Percentiles rank a stretch among this genome's conserved stretches.
These are phyloP conservation scores for Populus ilicifolia DNA, from an alignment of 345 rosid genomes.

Conservation along the genomic window DNA sequence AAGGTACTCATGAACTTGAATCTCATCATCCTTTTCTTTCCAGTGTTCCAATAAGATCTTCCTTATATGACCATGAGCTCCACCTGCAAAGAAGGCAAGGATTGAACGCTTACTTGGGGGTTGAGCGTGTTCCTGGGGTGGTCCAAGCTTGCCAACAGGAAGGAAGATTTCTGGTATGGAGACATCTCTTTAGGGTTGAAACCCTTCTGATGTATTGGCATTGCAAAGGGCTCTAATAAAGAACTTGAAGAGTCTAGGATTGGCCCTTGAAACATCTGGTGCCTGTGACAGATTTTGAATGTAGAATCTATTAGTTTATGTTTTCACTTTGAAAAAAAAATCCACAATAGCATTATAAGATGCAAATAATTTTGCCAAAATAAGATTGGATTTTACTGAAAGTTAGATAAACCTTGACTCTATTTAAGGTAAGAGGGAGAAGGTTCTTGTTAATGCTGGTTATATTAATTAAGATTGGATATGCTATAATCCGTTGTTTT, in stretches of 20 bases:
- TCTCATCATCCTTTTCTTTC: constrained; percentile 56
- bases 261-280: constrained; percentile 45
- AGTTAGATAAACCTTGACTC: too few species aligned
- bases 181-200: constrained; percentile 55
- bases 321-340: too few species aligned
- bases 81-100: constrained; percentile 68
- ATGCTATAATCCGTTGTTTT: too few species aligned
- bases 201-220: constrained; percentile 73
- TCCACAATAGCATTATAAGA: too few species aligned
- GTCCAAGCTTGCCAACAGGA: constrained; percentile 20
- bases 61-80: constrained; percentile 55
- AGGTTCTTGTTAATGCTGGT: too few species aligned
- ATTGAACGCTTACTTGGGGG: constrained; percentile 36
- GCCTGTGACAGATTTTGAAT: constrained; percentile 36
- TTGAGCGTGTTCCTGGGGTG: not conserved
- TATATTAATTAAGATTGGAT: too few species aligned
- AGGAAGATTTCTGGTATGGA: constrained; percentile 53
- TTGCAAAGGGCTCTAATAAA: constrained; percentile 71
- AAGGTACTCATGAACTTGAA: constrained; percentile 52
- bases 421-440: too few species aligned
- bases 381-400: too few species aligned
- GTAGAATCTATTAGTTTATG: too few species aligned
- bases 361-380: not conserved
- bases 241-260: constrained; percentile 47
- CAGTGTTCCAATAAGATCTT: constrained; percentile 44